Evolutionary conservation across 768 basidiomycete genomes (phyloP), one percentile per base, ranked within the genome.

Genomic region (Suillus spraguei): DNA sequence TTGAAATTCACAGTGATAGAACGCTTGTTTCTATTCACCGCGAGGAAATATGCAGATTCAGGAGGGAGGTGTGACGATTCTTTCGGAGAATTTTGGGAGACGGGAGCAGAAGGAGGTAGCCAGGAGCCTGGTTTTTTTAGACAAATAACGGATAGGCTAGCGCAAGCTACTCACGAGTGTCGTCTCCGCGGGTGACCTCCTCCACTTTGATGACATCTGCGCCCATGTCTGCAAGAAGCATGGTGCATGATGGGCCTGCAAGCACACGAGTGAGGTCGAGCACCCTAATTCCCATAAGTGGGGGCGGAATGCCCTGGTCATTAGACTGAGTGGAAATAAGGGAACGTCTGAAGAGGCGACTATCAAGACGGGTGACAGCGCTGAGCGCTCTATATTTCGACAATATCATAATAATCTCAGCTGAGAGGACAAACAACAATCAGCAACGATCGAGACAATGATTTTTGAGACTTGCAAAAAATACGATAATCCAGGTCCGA

Each of bases 141-240:
- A 61, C 44, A 58, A 61, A 65, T 64, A 11, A 56, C 53, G 64
- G 44, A 66, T 59, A 60, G 60, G 32, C 59, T 56, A 56, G 55
- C 20, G 41, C 54, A 54, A 58, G 39, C 53, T 59, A 79, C 82
- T 72, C 77, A 86, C 94, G 85, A 38, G 96, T 98, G 77, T 98
- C 96, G 70, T 98, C 96, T 28, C 96, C 96, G 63, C 81, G 83
- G 50, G 82, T 80, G 60, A 85, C 80, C 71, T 94, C 91, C 72
- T 96, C 94, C 6, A 97, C 86, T 74, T 97, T 98, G 74, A 97
- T 85, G 35, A 98, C 94, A 72, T 98, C 94, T 54, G 96, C 96
- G 1, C 94, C 90, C 41, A 96, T 78, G 77, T 96, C 94, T 8
- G 89, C 95, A n/a, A 97, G 82, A 64, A 97, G 83, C 95, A 96